Conservation (phyloP, 208 protist species). For the Trypanosoma avium region DNA sequence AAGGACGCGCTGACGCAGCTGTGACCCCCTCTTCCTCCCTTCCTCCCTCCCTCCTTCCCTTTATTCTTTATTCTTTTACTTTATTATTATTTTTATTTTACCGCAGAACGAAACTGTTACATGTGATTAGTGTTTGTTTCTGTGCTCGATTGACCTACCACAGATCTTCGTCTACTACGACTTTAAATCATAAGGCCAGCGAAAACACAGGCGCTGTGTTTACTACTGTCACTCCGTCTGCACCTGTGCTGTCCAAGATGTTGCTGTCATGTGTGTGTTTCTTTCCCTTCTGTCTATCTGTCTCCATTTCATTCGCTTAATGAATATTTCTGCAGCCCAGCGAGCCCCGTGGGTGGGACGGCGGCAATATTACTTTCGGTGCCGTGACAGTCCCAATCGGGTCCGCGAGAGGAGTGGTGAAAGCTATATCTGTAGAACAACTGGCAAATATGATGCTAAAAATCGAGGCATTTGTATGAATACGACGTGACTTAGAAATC, state of each 20-base stretch:
- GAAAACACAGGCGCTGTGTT: conserved; percentile 30
- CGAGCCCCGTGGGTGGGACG: conserved; percentile 21
- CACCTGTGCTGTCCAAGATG: conserved; percentile 27
- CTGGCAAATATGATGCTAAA: not conserved
- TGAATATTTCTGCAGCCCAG: not conserved
- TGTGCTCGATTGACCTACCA: too few species aligned
- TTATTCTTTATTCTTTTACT: too few species aligned
- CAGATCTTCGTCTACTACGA: too few species aligned
- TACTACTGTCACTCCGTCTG: conserved; percentile 21
- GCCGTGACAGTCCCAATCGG: conserved; percentile 16
- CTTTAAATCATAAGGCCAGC: too few species aligned
- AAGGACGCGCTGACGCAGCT: too few species aligned
- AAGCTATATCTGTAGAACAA: not conserved
- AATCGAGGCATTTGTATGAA: conserved; percentile 3
- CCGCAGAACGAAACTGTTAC: too few species aligned
- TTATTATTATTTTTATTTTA: too few species aligned
- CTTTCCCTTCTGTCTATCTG: not conserved
- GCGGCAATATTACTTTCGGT: conserved; percentile 11
- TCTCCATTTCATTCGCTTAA: too few species aligned
- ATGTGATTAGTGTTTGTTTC: too few species aligned
- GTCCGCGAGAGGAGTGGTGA: conserved; percentile 6
- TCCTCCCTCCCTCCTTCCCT: too few species aligned
- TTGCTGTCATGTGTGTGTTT: not conserved
- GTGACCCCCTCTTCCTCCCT: too few species aligned
- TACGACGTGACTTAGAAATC: not conserved